phyloP scores from a whole-genome alignment of 2,329 filamentous ascomycete genomes.

The Polychaeton citri region DNA sequence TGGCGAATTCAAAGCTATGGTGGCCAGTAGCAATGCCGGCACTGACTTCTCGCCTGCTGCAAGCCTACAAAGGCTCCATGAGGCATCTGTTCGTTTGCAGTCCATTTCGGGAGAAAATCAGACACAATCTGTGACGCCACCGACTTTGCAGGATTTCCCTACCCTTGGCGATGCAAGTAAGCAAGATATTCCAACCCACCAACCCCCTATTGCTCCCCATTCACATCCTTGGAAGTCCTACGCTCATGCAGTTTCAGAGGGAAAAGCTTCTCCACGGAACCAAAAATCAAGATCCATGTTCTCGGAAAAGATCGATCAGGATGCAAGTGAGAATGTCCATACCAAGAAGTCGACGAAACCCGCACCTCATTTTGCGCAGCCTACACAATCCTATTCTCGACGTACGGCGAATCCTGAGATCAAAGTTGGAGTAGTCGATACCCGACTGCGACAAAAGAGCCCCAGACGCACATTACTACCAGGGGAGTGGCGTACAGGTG shows the following conservation, averaged over 20 bases:
- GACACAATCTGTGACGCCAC: conserved; percentile 2
- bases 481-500: too few relatives aligned
- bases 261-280: neutral
- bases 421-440: too few relatives aligned
- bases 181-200: neutral
- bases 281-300: too few relatives aligned
- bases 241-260: neutral
- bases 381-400: conserved; percentile 14
- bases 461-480: too few relatives aligned
- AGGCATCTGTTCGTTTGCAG: neutral
- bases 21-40: too few relatives aligned
- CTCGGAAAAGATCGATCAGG: too few relatives aligned
- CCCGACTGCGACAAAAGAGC: too few relatives aligned
- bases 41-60: conserved; percentile 6
- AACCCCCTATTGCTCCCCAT: too few relatives aligned
- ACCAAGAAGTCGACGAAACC: neutral
- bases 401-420: too few relatives aligned
- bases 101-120: conserved; percentile 1
- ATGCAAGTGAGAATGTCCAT: too few relatives aligned
- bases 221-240: neutral
- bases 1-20: neutral
- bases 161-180: conserved; percentile 1
- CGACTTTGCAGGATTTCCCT: conserved; percentile 10
- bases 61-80: conserved; percentile 9
- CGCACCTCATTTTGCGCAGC: conserved; percentile 16